These are phyloP conservation scores for Iberis pinnata DNA, from an alignment of 345 rosid species.

Conservation along the genomic window DNA sequence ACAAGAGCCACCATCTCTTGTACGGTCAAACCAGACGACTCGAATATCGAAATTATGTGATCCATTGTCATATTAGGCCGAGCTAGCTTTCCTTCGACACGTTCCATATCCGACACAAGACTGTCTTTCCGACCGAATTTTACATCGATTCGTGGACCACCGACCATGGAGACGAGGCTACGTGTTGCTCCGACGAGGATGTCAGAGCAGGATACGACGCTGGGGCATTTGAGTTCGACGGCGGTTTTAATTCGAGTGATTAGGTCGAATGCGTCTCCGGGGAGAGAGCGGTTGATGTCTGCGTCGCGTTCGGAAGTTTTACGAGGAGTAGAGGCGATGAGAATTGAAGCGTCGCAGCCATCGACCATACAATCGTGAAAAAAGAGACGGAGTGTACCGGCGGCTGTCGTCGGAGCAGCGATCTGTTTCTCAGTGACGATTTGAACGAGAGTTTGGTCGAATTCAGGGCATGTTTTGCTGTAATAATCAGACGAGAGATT, in stretches of 20 bases:
- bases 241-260: conserved; percentile 51
- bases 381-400: conserved; percentile 58
- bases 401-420: conserved; percentile 57
- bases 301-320: conserved; percentile 57
- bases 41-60: conserved; percentile 37
- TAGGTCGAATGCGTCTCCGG: conserved; percentile 72
- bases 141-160: conserved; percentile 50
- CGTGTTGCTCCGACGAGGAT: conserved; percentile 57
- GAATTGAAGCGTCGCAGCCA: conserved; percentile 65
- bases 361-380: conserved; percentile 72
- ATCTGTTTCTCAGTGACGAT: conserved; percentile 45
- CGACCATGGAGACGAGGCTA: conserved; percentile 56
- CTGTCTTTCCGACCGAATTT: conserved; percentile 58
- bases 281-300: conserved; percentile 48
- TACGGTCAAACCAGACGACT: conserved; percentile 30
- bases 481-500: conserved; percentile 40
- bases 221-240: conserved; percentile 65
- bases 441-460: conserved; percentile 35
- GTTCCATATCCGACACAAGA: conserved; percentile 33
- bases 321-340: conserved; percentile 51
- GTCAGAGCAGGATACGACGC: conserved; percentile 58
- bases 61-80: conserved; percentile 32
- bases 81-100: conserved; percentile 38
- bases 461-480: conserved; percentile 48
- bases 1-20: conserved; percentile 56